Evolutionary conservation across 257 asterid genomes (phyloP).

Genomic region (Solanum infundibuliforme): DNA sequence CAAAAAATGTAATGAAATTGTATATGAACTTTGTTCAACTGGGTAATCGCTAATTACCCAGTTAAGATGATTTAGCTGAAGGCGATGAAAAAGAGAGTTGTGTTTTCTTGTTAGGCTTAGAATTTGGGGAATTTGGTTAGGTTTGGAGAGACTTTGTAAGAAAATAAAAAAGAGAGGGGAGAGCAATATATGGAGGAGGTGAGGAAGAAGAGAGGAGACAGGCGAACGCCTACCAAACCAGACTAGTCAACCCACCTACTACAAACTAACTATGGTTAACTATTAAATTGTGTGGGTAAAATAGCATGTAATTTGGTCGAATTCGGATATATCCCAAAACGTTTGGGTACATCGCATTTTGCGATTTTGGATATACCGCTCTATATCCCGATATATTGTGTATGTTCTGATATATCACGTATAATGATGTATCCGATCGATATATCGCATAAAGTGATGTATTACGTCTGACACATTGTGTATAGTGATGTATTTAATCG

Average conservation of each 20-base stretch:
- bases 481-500: too few relatives aligned
- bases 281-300: background rate
- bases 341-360: too few relatives aligned
- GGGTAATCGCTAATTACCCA: background rate
- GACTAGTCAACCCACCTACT: slow-evolving; percentile 65
- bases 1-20: background rate
- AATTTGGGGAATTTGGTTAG: slow-evolving; percentile 9
- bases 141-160: slow-evolving; percentile 18
- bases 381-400: too few relatives aligned
- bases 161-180: background rate
- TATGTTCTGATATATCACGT: too few relatives aligned
- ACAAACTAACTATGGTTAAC: slow-evolving; percentile 31
- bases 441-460: too few relatives aligned
- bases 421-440: too few relatives aligned
- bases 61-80: background rate
- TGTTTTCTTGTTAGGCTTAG: background rate
- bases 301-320: background rate
- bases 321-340: too few relatives aligned
- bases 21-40: background rate
- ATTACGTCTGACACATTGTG: too few relatives aligned
- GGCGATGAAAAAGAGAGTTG: background rate
- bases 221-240: slow-evolving; percentile 57
- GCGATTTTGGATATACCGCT: too few relatives aligned
- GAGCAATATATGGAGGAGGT: background rate
- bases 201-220: background rate